Conservation (phyloP, 371 early-diverging fungal species). For the Rhizopus stolonifer region DNA sequence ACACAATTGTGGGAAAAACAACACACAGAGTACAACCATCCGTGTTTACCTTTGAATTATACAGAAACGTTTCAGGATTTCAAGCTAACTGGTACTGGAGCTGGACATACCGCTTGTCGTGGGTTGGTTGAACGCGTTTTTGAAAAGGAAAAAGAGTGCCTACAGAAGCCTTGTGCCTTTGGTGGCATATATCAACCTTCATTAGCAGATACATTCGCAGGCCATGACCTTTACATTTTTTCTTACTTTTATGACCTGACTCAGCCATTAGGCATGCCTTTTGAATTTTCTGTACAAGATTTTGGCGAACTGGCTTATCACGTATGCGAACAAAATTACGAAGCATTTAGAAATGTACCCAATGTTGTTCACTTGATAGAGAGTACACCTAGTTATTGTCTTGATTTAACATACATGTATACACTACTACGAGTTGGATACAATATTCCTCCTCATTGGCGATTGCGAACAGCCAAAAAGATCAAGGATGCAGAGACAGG, state of each 20-base stretch:
- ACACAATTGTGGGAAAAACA: conserved; percentile 15
- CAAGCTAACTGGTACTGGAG: conserved; percentile 47
- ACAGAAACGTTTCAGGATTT: conserved; percentile 13
- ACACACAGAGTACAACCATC: conserved; percentile 21
- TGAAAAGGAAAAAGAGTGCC: conserved; percentile 59
- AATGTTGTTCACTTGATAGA: conserved; percentile 27
- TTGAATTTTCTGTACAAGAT: conserved; percentile 58
- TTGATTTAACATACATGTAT: conserved; percentile 80
- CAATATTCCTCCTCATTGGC: conserved; percentile 61
- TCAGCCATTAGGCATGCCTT: conserved; percentile 63
- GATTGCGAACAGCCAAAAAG: conserved; percentile 76
- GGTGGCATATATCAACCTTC: conserved; percentile 87
- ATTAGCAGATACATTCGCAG: conserved; percentile 62
- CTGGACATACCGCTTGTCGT: conserved; percentile 48
- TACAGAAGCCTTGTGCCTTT: conserved; percentile 72
- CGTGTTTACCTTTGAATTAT: conserved; percentile 29
- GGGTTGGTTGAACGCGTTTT: conserved; percentile 51
- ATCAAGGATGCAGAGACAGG: conserved; percentile 85
- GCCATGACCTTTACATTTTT: conserved; percentile 85
- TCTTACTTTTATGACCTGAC: conserved; percentile 91
- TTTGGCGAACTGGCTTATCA: conserved; percentile 59
- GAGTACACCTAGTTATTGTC: conserved; percentile 61
- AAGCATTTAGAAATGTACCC: conserved; percentile 32
- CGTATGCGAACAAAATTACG: conserved; percentile 57
- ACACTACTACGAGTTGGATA: conserved; percentile 74